Base-by-base conservation (phyloP, 768 basidiomycete genomes). In the Phanerochaete carnosa region DNA sequence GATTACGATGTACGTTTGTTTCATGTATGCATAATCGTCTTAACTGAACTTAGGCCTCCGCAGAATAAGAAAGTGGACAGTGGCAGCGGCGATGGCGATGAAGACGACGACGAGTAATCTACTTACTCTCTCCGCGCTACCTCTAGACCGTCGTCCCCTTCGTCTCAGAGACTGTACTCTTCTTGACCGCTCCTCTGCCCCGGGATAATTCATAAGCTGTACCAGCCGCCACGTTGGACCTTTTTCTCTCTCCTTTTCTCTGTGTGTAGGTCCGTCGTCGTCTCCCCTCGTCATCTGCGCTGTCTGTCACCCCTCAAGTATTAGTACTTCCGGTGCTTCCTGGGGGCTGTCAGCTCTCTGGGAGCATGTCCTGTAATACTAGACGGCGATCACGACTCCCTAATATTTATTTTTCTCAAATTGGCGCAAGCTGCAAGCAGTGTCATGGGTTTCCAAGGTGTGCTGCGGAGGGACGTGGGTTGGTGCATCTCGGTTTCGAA, bases 31-130 rank as follows among this genome's bases (percentile, higher is more conserved):
- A 16, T 33, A 0, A 15, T 23, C 9, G 32, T 30, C 1, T 22
- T 13, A 25, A 54, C 64, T 26, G n/a, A 60, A 66, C 45, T 33
- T 30, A 16, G 23, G 26, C n/a, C 39, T 29, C 30, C 54, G 30
- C 62, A 76, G 74, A 70, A 67, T 58, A 74, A 78, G 75, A 77
- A 78, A 62, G 65, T 65, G 51, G 73, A 73, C 45, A 76, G 76
- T 49, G 75, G 73, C 30, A 72, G 66, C 59, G 70, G 71, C 51
- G 77, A 76, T 13, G 78, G 69, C 29, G 79, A 79, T 23, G 80
- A 80, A n/a, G 79, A 81, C 45, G 80, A 80, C 1, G 78, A 81
- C 75, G 69, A 73, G 43, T 68, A 55, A 61, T 54, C 52, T 19
- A 26, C 30, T 53, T 32, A 13, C 33, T 16, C 12, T 51, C 30